Evolutionary conservation across 306 rosid species (phyloP), one percentile per base, ranked within the genome.

Genomic region (Citrullus mucosospermus): DNA sequence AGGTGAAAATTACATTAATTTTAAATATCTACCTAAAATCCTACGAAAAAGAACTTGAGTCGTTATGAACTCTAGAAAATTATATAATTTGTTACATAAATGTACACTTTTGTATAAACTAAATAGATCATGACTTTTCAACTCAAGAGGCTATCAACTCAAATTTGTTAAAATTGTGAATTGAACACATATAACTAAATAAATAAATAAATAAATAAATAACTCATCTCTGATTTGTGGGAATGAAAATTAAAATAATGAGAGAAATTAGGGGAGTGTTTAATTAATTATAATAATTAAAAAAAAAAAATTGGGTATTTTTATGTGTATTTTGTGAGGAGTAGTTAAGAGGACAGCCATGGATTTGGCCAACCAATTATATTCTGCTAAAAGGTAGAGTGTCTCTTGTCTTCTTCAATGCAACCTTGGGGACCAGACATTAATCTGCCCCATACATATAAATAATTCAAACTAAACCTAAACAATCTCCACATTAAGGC

Each of bases 341-440:
- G 77, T 72, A 13, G 77, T 48, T 72, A 53, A n/a, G 60, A 50
- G 15, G 50, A 28, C 15, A 72, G 58, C 22, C 43, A 72, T 48
- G 77, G 77, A 72, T 72, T 72, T 72, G 60, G 77, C 44, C 60
- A 72, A 72, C 77, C 41, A 30, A 48, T 36, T 36, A 39, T 50
- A 48, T 28, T 25, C 14, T 44, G 3, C 5, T 48, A 69, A 69
- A 71, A 22, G 14, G 18, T 13, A 44, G 48, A 5, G 22, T 71
- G 58, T 46, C 6, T 13, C 11, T 46, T n/a, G 36, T 20, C 55
- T 28, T 60, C 67, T 60, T 28, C 22, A 22, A 22, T 22, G 22
- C 67, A 60, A 60, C 39, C 39, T 11, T 5, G n/a, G 67, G 1
- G 67, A 60, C 67, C 41, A 63, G 44, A 16, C 39, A 43, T 46